A percentile compares a stretch with the other conserved stretches of the same genome.
These are phyloP conservation scores for Chlorella sorokiniana DNA, from an alignment of 139 green algal genomes.

Conservation along the genomic window DNA sequence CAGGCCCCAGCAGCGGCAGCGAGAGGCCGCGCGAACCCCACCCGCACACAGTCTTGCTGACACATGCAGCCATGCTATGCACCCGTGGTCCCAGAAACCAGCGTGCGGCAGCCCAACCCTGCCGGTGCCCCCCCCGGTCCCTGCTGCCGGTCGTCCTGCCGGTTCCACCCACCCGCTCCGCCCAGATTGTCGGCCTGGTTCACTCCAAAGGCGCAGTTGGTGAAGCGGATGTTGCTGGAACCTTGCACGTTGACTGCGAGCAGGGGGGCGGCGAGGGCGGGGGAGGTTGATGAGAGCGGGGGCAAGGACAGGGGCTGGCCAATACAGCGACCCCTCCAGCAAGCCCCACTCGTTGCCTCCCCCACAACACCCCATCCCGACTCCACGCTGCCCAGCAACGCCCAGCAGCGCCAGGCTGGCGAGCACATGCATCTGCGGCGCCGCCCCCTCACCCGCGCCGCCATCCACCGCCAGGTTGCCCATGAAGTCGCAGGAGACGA, in stretches of 20 bases:
- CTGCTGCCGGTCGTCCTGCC: too few relatives aligned
- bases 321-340: too few relatives aligned
- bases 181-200: slow-evolving; percentile 40
- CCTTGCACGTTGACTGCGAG: slow-evolving; percentile 33
- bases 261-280: too few relatives aligned
- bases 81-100: too few relatives aligned
- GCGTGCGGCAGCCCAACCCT: background rate
- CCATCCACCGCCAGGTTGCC: slow-evolving; percentile 35
- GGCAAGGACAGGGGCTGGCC: background rate
- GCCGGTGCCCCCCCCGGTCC: background rate
- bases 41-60: too few relatives aligned
- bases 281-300: too few relatives aligned
- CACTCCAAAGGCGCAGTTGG: slow-evolving; percentile 39
- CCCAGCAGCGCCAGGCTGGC: background rate
- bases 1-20: background rate
- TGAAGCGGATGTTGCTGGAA: slow-evolving; percentile 33
- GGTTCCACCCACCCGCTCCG: background rate
- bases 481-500: slow-evolving; percentile 43
- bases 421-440: background rate
- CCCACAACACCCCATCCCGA: too few relatives aligned
- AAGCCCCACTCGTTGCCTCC: too few relatives aligned
- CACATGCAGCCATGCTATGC: too few relatives aligned
- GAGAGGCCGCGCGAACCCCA: too few relatives aligned
- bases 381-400: background rate
- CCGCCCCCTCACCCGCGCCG: slow-evolving; percentile 26